A percentile compares a stretch with the other conserved stretches of the same genome.
Evolutionary conservation across 1,284 basidiomycete species (phyloP).

Genomic region (Schizophyllum amplum): DNA sequence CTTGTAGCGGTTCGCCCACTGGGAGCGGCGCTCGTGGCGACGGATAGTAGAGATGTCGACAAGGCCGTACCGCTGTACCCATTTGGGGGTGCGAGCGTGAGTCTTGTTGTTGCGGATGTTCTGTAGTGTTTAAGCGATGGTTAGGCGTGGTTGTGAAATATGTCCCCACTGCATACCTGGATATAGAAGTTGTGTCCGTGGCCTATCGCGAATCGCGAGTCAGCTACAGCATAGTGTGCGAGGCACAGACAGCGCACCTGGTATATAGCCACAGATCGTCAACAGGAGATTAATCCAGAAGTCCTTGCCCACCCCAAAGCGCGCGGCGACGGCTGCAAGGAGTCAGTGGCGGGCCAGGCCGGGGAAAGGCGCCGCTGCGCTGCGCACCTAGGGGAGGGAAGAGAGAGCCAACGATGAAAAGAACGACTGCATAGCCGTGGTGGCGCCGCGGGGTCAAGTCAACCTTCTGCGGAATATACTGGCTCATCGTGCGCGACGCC

Average conservation of each 20-base stretch:
- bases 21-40: conserved; percentile 70
- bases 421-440: conserved; percentile 77
- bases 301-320: conserved; percentile 90
- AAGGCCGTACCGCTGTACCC: conserved; percentile 86
- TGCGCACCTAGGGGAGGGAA: conserved; percentile 80
- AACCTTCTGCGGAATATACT: conserved; percentile 28
- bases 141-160: neutral
- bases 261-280: conserved; percentile 87
- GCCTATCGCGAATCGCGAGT: conserved; percentile 34
- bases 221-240: neutral
- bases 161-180: conserved; percentile 40
- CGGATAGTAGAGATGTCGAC: conserved; percentile 71
- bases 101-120: conserved; percentile 96
- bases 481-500: conserved; percentile 14
- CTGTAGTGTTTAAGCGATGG: conserved; percentile 29
- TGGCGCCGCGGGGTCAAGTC: conserved; percentile 63
- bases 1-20: conserved; percentile 83
- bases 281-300: conserved; percentile 90
- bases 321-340: conserved; percentile 76
- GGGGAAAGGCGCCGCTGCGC: conserved; percentile 6
- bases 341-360: neutral
- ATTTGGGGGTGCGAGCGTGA: conserved; percentile 85
- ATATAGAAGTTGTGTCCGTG: conserved; percentile 92
- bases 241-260: conserved; percentile 52
- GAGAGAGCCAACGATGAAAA: conserved; percentile 79